Evolutionary conservation across 2,329 filamentous ascomycete species (phyloP).

Genomic region (Fusarium hostae): DNA sequence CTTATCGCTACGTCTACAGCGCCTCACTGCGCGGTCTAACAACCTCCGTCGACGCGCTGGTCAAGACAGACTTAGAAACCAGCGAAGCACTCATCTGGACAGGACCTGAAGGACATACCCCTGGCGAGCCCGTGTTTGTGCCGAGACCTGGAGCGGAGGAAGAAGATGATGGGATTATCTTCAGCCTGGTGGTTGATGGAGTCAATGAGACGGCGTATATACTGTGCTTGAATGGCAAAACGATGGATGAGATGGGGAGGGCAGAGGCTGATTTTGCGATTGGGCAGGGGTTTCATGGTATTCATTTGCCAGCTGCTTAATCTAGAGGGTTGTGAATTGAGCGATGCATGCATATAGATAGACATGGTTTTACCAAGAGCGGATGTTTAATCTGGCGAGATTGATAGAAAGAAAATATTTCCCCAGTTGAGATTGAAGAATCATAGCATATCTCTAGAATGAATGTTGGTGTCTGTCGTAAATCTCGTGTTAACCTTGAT

Average conservation of each 20-base stretch:
- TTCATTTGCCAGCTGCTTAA: conserved; percentile 51
- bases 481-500: neutral
- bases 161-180: conserved; percentile 72
- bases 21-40: conserved; percentile 66
- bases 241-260: conserved; percentile 71
- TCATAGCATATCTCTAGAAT: no score
- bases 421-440: no score
- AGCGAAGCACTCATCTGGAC: conserved; percentile 67
- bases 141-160: conserved; percentile 54
- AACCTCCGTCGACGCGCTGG: conserved; percentile 70
- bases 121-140: conserved; percentile 77
- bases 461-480: no score
- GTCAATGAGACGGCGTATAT: conserved; percentile 69
- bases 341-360: neutral
- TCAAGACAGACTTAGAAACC: conserved; percentile 72
- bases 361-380: neutral
- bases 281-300: conserved; percentile 73
- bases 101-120: conserved; percentile 67
- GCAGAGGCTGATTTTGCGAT: conserved; percentile 71
- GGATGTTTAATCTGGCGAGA: neutral
- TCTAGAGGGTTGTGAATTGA: neutral
- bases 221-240: conserved; percentile 70
- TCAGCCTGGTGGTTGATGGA: conserved; percentile 74
- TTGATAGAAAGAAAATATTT: neutral
- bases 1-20: conserved; percentile 71